Base-by-base conservation (phyloP, 345 rosid genomes). In the Camelina sativa region DNA sequence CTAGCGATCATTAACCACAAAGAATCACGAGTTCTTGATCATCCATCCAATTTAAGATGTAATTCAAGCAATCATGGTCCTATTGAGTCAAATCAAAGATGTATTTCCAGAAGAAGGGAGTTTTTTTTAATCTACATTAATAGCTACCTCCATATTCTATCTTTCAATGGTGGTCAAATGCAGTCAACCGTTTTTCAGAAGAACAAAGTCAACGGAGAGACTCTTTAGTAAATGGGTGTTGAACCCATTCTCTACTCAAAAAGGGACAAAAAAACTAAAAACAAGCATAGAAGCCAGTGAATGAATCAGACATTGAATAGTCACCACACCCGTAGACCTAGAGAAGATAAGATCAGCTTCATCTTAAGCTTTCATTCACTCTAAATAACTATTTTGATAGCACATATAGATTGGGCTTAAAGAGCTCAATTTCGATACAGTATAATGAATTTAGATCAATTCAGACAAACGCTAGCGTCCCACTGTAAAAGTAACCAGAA, bases 171-270 rank as follows among this genome's bases (percentile, higher is more conserved):
- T 46, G 76, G 76, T 76, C 80, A 61, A 69, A 54, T 43, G 40
- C 48, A 46, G 69, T 61, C 80, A 69, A 75, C 57, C 52, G 6
- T 43, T 43, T 43, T 44, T 17, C 32, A 69, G 8, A 69, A 16
- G 44, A 53, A 40, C 15, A 66, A 68, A 56, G 76, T 76, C 76
- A 76, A 76, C 76, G 51, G 20, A 35, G 15, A 70, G 76, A 47
- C 60, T 17, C 35, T 69, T 69, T 4, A 61, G 50, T 60, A 52
- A 11, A 68, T 51, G 56, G 22, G 63, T 50, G 48, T 12, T 66
- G 15, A 48, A 30, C 50, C 63, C 43, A 53, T 16, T 61, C 34
- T 20, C 59, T 54, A 58, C 19, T 50, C 47, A 13, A 19, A 41
- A 30, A 1, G 8, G 22, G 30, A 8, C 7, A 28, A 22, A 8